Evolutionary conservation across 2,329 filamentous ascomycete genomes (phyloP).

Genomic region (Penicillium sp.): DNA sequence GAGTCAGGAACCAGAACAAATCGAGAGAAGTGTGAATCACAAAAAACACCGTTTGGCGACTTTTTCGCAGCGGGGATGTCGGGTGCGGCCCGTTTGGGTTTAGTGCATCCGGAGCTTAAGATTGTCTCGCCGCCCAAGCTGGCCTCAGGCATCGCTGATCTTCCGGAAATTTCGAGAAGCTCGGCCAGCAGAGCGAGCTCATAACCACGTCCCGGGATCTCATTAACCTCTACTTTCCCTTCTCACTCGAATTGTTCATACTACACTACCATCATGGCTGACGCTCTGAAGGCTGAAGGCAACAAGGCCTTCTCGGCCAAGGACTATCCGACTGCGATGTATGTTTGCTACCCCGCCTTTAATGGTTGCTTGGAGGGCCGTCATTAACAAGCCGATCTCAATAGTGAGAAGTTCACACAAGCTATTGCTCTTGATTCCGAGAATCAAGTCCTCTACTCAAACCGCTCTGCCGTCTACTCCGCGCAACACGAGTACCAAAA

Average conservation of each 20-base stretch:
- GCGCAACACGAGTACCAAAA: slow-evolving; percentile 86
- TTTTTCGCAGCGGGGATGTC: slow-evolving; percentile 30
- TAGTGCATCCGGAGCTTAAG: slow-evolving; percentile 18
- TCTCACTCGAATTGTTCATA: slow-evolving; percentile 7
- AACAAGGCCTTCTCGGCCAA: slow-evolving; percentile 99
- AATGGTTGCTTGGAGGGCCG: slow-evolving; percentile 4
- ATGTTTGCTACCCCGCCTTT: slow-evolving; percentile 50
- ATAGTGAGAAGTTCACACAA: slow-evolving; percentile 88
- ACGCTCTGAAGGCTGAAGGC: slow-evolving; percentile 92
- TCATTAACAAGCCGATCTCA: slow-evolving; percentile 2
- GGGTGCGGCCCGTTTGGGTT: slow-evolving; percentile 5
- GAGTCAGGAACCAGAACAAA: not conserved
- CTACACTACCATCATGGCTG: slow-evolving; percentile 56
- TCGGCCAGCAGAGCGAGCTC: slow-evolving; percentile 26
- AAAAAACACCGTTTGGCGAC: slow-evolving; percentile 30
- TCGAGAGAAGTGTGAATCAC: slow-evolving; percentile 14
- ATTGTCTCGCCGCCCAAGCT: slow-evolving; percentile 14
- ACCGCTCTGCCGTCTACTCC: slow-evolving; percentile 83
- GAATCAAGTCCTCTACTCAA: slow-evolving; percentile 98
- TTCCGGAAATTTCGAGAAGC: slow-evolving; percentile 50
- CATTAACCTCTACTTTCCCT: slow-evolving; percentile 13
- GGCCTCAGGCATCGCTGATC: slow-evolving; percentile 16
- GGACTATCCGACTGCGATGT: slow-evolving; percentile 96
- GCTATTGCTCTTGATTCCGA: slow-evolving; percentile 83
- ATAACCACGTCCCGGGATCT: slow-evolving; percentile 16